A percentile compares a stretch with the other conserved stretches of the same genome.
Evolutionary conservation across 2,329 filamentous ascomycete genomes (phyloP).

Genomic region (Penicillium hordei): DNA sequence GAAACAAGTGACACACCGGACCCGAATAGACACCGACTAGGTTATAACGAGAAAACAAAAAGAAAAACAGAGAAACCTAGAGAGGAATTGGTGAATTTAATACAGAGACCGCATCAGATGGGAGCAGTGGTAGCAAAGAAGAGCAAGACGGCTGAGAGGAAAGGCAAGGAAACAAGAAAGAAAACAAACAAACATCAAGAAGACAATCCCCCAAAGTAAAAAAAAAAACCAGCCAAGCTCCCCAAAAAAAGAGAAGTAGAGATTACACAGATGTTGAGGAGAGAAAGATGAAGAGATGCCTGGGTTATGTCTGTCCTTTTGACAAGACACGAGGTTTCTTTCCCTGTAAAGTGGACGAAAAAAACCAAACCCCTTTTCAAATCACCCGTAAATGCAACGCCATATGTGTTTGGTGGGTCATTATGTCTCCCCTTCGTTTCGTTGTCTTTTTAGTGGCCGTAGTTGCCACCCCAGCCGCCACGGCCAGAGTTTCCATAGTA

Average conservation of each 20-base stretch:
- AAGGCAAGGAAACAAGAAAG: constrained; percentile 9
- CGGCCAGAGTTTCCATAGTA: constrained; percentile 47
- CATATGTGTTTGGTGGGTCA: constrained; percentile 31
- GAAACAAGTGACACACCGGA: constrained; percentile 21
- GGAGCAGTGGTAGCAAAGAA: constrained; percentile 33
- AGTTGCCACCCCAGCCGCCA: constrained; percentile 50
- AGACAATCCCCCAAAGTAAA: constrained; percentile 22
- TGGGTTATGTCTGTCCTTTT: constrained; percentile 19
- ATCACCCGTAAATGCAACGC: constrained; percentile 31
- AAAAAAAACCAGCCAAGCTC: constrained; percentile 37
- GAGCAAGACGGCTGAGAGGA: constrained; percentile 8
- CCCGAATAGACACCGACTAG: constrained; percentile 27
- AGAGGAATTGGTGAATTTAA: constrained; percentile 37
- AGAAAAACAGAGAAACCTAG: constrained; percentile 20
- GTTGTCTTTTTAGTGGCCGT: constrained; percentile 43
- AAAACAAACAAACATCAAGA: constrained; percentile 20
- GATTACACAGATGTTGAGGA: constrained; percentile 42
- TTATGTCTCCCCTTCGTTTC: constrained; percentile 14
- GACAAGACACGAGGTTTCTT: constrained; percentile 12
- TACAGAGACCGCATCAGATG: constrained; percentile 29
- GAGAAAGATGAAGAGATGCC: constrained; percentile 27
- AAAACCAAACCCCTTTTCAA: constrained; percentile 19
- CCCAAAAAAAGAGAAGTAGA: constrained; percentile 37
- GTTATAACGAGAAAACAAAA: constrained; percentile 19
- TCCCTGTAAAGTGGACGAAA: constrained; percentile 13